Base-by-base conservation (phyloP, 768 basidiomycete genomes). In the Lentinus tigrinus region DNA sequence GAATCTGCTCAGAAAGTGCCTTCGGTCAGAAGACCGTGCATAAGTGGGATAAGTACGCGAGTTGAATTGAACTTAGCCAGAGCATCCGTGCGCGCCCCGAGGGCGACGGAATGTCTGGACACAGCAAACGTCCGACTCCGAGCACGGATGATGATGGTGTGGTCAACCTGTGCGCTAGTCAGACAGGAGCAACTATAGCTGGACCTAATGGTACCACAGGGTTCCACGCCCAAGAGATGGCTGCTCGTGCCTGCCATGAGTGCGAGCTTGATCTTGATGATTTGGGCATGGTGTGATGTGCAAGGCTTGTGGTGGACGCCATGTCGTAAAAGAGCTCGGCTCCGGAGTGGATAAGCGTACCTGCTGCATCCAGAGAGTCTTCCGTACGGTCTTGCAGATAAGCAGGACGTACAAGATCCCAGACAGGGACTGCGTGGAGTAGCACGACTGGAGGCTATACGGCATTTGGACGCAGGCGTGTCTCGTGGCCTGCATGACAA, bases 321-420 rank as follows among this genome's bases (percentile, higher is more conserved):
- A 38, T 44, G 51, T 48, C 47, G 54, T 48, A 44, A 47, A 31
- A n/a, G 13, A 11, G 42, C 8, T 46, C 44, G 36, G 16, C 21
- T 36, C 44, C 19, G 36, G 44, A 47, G 38, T 40, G 53, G 51
- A 47, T 13, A 24, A 23, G 44, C 51, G 42, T 9, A 23, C 24
- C 31, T 44, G 50, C 31, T 44, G 50, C 34, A 47, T 27, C 23
- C 13, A 43, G n/a, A 19, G 39, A 8, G 34, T n/a, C n/a, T 38
- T 47, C 39, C 36, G 31, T 43, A 47, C 31, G 23, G 52, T 58
- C 17, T 17, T 21, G 39, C 39, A 21, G n/a, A 46, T 46, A 50
- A 54, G 17, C 27, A 43, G 46, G 57, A 59, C 57, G 57, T 59
- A 59, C 57, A 59, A 59, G 57, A 59, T 3, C 52, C 26, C n/a